Evolutionary conservation across 441 rosid species (phyloP).

Genomic region (Erodium texanum): DNA sequence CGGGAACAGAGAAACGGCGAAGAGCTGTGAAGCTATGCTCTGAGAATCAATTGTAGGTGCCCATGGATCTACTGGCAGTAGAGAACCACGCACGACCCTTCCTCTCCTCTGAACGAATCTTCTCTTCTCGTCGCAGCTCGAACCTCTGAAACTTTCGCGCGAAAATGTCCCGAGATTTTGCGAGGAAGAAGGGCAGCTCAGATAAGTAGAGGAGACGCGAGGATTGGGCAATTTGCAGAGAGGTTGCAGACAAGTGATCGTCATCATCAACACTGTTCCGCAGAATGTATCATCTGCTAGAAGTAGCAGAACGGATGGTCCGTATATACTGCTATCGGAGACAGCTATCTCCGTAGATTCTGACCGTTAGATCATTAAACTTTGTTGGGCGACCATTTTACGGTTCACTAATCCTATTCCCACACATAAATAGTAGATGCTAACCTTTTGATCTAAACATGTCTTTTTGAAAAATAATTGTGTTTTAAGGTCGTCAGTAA

Average conservation of each 20-base stretch:
- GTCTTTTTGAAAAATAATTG: too few species aligned
- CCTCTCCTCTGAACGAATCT: constrained; percentile 22
- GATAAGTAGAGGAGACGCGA: not conserved
- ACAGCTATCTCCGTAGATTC: too few species aligned
- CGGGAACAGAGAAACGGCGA: constrained; percentile 37
- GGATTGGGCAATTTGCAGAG: not conserved
- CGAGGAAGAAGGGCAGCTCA: not conserved
- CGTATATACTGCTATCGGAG: too few species aligned
- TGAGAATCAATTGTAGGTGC: constrained; percentile 62
- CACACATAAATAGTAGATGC: too few species aligned
- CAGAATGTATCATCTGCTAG: too few species aligned
- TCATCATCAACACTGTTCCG: not conserved
- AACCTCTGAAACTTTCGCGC: constrained; percentile 8
- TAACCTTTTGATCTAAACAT: too few species aligned
- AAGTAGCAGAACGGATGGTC: too few species aligned
- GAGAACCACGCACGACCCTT: not conserved
- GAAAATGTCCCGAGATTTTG: not conserved
- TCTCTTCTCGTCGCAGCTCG: constrained; percentile 14
- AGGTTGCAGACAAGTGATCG: constrained; percentile 4
- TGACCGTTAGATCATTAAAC: too few species aligned
- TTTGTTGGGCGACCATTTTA: too few species aligned
- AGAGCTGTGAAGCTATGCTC: constrained; percentile 76
- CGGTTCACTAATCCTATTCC: too few species aligned
- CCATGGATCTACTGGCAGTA: constrained; percentile 48
- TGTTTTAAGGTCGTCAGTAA: too few species aligned